Evolutionary conservation across 208 protist species (phyloP), one percentile per base, ranked within the genome.

Genomic region (Acanthamoeba polyphaga): DNA sequence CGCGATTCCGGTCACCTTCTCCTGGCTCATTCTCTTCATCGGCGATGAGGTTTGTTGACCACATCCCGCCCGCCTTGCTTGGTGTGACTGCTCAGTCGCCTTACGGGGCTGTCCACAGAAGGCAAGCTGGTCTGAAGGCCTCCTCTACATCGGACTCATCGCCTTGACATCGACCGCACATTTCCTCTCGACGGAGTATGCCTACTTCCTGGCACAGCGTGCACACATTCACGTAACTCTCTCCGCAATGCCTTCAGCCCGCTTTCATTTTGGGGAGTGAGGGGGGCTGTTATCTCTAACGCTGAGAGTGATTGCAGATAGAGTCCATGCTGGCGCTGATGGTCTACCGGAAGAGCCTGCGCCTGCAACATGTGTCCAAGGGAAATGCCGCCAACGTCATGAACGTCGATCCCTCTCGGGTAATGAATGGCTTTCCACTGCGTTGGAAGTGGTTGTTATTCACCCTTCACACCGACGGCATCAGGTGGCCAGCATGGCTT

Each of bases 331-430:
- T 85, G 24, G 19, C 13, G 17, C 5, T 43, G 12, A 55, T 85
- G 76, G 76, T 85, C 46, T 85, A 60, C 49, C 34, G 76, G 12
- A 85, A 85, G 76, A 85, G 76, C 22, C n/a, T 85, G 15, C 76
- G 76, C 22, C 32, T 85, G 76, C 76, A 85, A 24, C 34, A 34
- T 24, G 46, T 85, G 13, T 32, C 76, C 10, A 85, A 85, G 24
- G 76, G 76, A 12, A 22, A 38, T 1, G 13, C 46, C 3, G 19
- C 76, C 46, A 85, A 85, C 55, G 38, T 85, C 6, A 85, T 85
- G 46, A 85, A 85, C n/a, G 49, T 85, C 49, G 76, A 85, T 34
- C 76, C 76, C 5, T 58, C 32, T 49, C 53, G 15, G 76, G 76
- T 85, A 58, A 0, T 4, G 1, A 0, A 1, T 19, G 15, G 24